Conservation (phyloP, 768 basidiomycete genomes). For the Termitomyces sp. region DNA sequence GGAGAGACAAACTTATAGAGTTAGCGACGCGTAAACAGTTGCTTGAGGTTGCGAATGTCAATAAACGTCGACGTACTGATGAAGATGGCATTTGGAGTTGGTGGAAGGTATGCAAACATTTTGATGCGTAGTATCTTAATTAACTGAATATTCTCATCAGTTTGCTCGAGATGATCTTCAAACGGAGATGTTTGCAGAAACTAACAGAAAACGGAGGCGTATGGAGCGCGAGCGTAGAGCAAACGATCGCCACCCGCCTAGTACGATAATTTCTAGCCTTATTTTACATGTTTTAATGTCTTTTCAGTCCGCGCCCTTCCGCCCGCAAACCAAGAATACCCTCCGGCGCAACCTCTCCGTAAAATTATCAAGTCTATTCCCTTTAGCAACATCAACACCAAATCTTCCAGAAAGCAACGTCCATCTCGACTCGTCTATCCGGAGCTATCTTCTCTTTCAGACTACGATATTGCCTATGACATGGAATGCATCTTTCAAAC, state of each 20-base stretch:
- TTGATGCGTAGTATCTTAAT: not conserved
- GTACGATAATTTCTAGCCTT: conserved; percentile 35
- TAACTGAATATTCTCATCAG: conserved; percentile 30
- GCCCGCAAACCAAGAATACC: conserved; percentile 40
- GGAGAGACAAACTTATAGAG: conserved; percentile 77
- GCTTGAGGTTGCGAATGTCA: conserved; percentile 59
- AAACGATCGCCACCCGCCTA: conserved; percentile 67
- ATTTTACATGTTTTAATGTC: not conserved
- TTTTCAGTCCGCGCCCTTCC: conserved; percentile 59
- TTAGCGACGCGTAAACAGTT: conserved; percentile 71
- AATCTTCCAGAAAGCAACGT: conserved; percentile 16
- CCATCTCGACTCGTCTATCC: conserved; percentile 31
- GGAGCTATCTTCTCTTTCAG: conserved; percentile 41
- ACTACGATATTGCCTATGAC: conserved; percentile 44
- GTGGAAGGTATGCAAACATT: conserved; percentile 66
- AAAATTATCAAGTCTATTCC: conserved; percentile 60
- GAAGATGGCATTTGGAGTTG: conserved; percentile 81
- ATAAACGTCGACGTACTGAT: conserved; percentile 59
- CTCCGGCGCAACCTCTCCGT: conserved; percentile 57
- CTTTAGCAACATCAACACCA: conserved; percentile 28
- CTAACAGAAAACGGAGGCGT: conserved; percentile 77
- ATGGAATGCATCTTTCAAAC: conserved; percentile 50
- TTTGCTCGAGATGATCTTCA: conserved; percentile 73
- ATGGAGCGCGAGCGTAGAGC: conserved; percentile 83
- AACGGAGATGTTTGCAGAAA: conserved; percentile 84